Conservation (phyloP, 1,139 yeast genomes). For the Ogataea hybrid region DNA sequence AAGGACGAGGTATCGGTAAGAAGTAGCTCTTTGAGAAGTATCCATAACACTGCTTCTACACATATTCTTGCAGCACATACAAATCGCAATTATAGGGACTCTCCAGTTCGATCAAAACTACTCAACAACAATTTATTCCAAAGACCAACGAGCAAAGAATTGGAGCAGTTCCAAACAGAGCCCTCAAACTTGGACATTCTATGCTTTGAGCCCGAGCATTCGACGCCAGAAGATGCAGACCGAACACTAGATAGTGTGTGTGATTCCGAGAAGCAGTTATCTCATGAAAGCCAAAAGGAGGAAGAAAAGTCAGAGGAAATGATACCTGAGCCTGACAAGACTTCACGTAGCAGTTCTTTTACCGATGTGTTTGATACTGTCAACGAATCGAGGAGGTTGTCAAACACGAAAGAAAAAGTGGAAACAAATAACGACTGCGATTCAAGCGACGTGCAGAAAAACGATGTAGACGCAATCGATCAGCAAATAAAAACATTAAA, state of each 20-base stretch:
- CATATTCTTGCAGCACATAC: slow-evolving; percentile 3
- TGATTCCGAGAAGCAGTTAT: not conserved
- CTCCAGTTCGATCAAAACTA: slow-evolving; percentile 9
- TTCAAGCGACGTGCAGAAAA: slow-evolving; percentile 2
- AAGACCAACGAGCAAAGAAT: slow-evolving; percentile 2
- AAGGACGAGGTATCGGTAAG: slow-evolving; percentile 15
- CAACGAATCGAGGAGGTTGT: not conserved
- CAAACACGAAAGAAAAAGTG: not conserved
- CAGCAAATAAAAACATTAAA: slow-evolving; percentile 13
- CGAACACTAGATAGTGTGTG: slow-evolving; percentile 12
- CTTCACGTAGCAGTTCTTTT: not conserved
- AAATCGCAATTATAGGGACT: slow-evolving; percentile 3
- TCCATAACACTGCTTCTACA: slow-evolving; percentile 5
- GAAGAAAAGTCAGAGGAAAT: not conserved
- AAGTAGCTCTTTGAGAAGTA: slow-evolving; percentile 9
- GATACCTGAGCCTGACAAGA: not conserved
- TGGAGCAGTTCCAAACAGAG: not conserved
- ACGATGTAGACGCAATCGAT: slow-evolving; percentile 13
- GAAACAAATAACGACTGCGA: not conserved
- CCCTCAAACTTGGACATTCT: slow-evolving; percentile 11
- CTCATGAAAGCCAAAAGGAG: not conserved
- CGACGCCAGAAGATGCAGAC: slow-evolving; percentile 14
- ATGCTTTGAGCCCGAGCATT: slow-evolving; percentile 19
- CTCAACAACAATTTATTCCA: slow-evolving; percentile 8
- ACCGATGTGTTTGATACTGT: not conserved